Base-by-base conservation (phyloP, 768 basidiomycete species). In the Suillus subalutaceus region DNA sequence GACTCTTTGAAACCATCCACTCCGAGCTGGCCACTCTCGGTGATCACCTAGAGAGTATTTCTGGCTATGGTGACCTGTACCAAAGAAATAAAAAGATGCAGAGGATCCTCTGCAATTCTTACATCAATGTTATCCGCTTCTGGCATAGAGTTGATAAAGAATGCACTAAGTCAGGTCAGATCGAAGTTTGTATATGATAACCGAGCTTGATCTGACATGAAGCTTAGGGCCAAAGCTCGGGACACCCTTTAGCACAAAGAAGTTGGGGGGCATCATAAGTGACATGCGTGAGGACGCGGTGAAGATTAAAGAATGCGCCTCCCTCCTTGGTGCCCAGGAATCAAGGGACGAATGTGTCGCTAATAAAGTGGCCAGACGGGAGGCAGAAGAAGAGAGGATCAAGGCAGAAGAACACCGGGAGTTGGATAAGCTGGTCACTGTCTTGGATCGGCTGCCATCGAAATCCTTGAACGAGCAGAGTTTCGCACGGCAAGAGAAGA, bases 71-170 rank as follows among this genome's bases (percentile, higher is more conserved):
- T 16, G 18, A 63, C 7, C 64, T 74, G 1, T 74, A 73, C 48
- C 63, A 65, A 13, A 63, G 68, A 57, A 72, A 68, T 12, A 26
- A 70, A 0, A 37, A 5, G 18, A 44, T 72, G 37, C 71, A 68
- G 35, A 41, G 64, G 5, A 44, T 68, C 2, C 59, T 74, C 37
- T 72, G 66, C 56, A 23, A 64, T 1, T 50, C 72, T 12, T 74
- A 70, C 44, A 68, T 68, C n/a, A 69, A 69, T 35, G 69, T 74
- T 16, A 43, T 74, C 46, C 69, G 68, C 38, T 74, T 74, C 50
- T 74, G 72, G 73, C 20, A 60, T 30, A 66, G 68, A 6, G 72
- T 73, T 6, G 65, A 72, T 50, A 72, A 72, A 40, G 71, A 74
- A 38, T 74, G 73, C 58, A 26, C 66, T 1, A 55, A 50, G 20